A percentile compares a stretch with the other conserved stretches of the same genome.
Evolutionary conservation across 371 early-diverging fungal genomes (phyloP).

Genomic region (Blastocladiella emersonii): DNA sequence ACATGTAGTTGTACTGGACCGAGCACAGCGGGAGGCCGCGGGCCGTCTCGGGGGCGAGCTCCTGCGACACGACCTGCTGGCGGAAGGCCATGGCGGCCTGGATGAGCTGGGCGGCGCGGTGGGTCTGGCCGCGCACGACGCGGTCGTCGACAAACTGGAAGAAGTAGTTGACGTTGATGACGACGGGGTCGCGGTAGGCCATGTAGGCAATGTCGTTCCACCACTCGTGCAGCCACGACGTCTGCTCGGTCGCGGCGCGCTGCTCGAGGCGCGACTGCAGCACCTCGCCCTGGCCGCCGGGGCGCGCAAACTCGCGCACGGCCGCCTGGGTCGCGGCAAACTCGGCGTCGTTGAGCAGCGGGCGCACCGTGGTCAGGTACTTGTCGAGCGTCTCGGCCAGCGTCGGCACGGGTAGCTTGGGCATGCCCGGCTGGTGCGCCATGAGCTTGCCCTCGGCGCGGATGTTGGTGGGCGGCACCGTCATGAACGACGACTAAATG

Average conservation of each 20-base stretch:
- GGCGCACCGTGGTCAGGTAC: conserved; percentile 61
- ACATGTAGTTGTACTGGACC: conserved; percentile 87
- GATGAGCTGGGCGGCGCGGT: conserved; percentile 79
- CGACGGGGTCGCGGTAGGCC: conserved; percentile 89
- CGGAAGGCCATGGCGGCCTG: conserved; percentile 80
- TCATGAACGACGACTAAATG: neutral
- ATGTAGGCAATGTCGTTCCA: conserved; percentile 88
- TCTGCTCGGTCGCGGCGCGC: conserved; percentile 5
- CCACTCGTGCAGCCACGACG: conserved; percentile 88
- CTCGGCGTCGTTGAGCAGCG: conserved; percentile 53
- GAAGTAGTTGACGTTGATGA: conserved; percentile 75
- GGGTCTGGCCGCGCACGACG: neutral
- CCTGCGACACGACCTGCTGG: conserved; percentile 53
- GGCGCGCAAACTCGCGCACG: conserved; percentile 57
- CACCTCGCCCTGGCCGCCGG: conserved; percentile 65
- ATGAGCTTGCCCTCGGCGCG: conserved; percentile 8
- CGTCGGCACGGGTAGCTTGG: conserved; percentile 78
- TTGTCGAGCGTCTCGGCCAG: conserved; percentile 62
- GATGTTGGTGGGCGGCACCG: neutral
- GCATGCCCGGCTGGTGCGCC: conserved; percentile 45
- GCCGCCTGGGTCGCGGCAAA: conserved; percentile 50
- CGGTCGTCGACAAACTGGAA: conserved; percentile 19
- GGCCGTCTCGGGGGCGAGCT: conserved; percentile 71
- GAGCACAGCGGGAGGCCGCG: conserved; percentile 69
- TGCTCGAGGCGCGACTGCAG: conserved; percentile 65